phyloP scores from a whole-genome alignment of 768 basidiomycete species.

The Udeniomyces megalosporus region DNA sequence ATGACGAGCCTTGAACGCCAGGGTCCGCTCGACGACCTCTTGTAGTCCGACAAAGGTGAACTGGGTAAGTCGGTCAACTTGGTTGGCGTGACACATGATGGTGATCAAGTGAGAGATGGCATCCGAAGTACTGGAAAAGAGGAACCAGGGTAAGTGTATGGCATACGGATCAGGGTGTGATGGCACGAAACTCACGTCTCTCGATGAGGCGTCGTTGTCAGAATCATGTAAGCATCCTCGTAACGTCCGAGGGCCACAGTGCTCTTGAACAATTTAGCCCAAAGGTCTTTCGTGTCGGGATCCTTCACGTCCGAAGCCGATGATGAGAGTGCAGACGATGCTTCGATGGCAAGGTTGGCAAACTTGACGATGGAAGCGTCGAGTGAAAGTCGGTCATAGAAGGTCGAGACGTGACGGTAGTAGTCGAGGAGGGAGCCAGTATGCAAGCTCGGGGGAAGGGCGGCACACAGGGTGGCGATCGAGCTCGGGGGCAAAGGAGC shows the following conservation, averaged over 20 bases:
- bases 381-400: conserved; percentile 49
- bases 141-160: conserved; percentile 6
- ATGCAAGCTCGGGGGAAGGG: not conserved
- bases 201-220: conserved; percentile 58
- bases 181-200: conserved; percentile 75
- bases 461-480: conserved; percentile 33
- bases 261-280: conserved; percentile 62
- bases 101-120: conserved; percentile 67
- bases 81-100: conserved; percentile 79
- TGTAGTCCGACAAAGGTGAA: conserved; percentile 73
- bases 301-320: conserved; percentile 31
- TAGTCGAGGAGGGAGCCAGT: conserved; percentile 42
- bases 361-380: conserved; percentile 54
- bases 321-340: conserved; percentile 17
- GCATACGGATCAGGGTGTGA: conserved; percentile 16
- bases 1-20: conserved; percentile 86
- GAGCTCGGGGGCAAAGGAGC: conserved; percentile 39
- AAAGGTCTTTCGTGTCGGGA: conserved; percentile 49
- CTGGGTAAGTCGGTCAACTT: conserved; percentile 57
- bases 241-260: conserved; percentile 55
- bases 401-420: conserved; percentile 56
- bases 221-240: conserved; percentile 70
- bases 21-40: conserved; percentile 69
- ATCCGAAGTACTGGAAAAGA: conserved; percentile 50
- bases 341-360: conserved; percentile 62